Evolutionary conservation across 2,329 filamentous ascomycete genomes (phyloP).

Genomic region (Lasiodiplodia sp.): DNA sequence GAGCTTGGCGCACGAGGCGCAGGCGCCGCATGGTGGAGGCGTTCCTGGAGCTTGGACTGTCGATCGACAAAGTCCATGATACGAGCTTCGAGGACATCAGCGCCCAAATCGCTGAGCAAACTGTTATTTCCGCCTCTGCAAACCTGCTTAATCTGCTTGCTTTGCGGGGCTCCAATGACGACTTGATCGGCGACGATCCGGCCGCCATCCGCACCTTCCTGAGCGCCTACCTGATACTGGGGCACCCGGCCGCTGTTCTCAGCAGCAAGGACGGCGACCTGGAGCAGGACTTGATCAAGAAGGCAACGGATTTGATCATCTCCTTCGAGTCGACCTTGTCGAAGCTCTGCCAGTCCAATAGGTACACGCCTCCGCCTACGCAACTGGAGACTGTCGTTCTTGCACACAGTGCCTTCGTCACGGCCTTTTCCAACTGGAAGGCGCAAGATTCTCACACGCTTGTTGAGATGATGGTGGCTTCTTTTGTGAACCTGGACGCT

Average conservation of each 20-base stretch:
- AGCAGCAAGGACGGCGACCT: slow-evolving; percentile 75
- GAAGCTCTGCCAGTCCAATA: slow-evolving; percentile 70
- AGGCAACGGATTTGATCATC: slow-evolving; percentile 78
- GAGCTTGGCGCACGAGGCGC: slow-evolving; percentile 69
- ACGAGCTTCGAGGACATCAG: slow-evolving; percentile 79
- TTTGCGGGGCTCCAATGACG: slow-evolving; percentile 67
- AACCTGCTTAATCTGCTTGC: slow-evolving; percentile 74
- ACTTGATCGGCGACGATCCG: slow-evolving; percentile 69
- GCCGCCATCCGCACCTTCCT: slow-evolving; percentile 77
- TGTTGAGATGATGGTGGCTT: slow-evolving; percentile 84
- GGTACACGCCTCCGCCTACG: slow-evolving; percentile 69
- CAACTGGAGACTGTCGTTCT: slow-evolving; percentile 70
- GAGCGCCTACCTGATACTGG: slow-evolving; percentile 80
- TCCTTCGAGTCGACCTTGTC: slow-evolving; percentile 78
- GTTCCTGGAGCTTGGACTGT: slow-evolving; percentile 72
- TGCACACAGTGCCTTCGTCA: slow-evolving; percentile 75
- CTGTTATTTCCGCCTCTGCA: slow-evolving; percentile 70
- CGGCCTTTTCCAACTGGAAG: slow-evolving; percentile 85
- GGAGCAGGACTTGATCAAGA: slow-evolving; percentile 75
- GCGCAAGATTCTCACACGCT: slow-evolving; percentile 78
- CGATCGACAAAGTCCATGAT: slow-evolving; percentile 72
- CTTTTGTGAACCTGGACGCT: slow-evolving; percentile 83
- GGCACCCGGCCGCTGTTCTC: slow-evolving; percentile 79
- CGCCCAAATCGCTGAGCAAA: slow-evolving; percentile 70
- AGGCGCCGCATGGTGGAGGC: slow-evolving; percentile 68